Percentiles rank a stretch among this genome's conserved stretches.
Conservation (phyloP, 2,329 filamentous ascomycete genomes). For the Hymenoscyphus infarciens region DNA sequence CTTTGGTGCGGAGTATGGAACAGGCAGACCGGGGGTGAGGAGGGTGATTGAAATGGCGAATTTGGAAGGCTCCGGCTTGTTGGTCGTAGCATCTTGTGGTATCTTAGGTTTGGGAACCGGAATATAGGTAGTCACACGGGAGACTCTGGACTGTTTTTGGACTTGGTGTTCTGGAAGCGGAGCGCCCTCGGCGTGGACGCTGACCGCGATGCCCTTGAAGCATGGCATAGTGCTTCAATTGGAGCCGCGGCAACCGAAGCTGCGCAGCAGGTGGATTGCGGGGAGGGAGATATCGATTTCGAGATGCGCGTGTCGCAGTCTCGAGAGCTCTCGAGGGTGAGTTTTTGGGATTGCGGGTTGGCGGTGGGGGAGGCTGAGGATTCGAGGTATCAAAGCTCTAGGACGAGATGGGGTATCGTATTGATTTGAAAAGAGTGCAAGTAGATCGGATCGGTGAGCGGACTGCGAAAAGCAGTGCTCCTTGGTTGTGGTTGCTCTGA, state of each 20-base stretch:
- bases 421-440: too few relatives aligned
- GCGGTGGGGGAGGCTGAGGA: slow-evolving; percentile 2
- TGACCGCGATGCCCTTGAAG: slow-evolving; percentile 98
- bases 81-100: slow-evolving; percentile 55
- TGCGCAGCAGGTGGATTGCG: slow-evolving; percentile 1
- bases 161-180: slow-evolving; percentile 91
- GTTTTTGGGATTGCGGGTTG: not conserved
- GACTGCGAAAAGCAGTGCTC: slow-evolving; percentile 4
- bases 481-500: not conserved
- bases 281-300: slow-evolving; percentile 1
- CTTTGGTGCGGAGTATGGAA: slow-evolving; percentile 90
- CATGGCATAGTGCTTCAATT: slow-evolving; percentile 65
- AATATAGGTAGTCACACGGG: slow-evolving; percentile 95
- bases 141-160: slow-evolving; percentile 86
- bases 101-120: slow-evolving; percentile 87
- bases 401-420: not conserved
- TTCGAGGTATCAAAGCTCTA: slow-evolving; percentile 1
- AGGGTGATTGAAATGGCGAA: slow-evolving; percentile 98
- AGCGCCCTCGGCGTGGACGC: slow-evolving; percentile 78
- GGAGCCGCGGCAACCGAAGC: not conserved
- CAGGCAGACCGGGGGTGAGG: slow-evolving; percentile 79
- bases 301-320: not conserved
- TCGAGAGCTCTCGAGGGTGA: slow-evolving; percentile 1
- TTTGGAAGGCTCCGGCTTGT: slow-evolving; percentile 85
- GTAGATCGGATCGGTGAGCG: not conserved